Evolutionary conservation across 2,329 filamentous ascomycete genomes (phyloP).

Genomic region (Monilinia polystroma): DNA sequence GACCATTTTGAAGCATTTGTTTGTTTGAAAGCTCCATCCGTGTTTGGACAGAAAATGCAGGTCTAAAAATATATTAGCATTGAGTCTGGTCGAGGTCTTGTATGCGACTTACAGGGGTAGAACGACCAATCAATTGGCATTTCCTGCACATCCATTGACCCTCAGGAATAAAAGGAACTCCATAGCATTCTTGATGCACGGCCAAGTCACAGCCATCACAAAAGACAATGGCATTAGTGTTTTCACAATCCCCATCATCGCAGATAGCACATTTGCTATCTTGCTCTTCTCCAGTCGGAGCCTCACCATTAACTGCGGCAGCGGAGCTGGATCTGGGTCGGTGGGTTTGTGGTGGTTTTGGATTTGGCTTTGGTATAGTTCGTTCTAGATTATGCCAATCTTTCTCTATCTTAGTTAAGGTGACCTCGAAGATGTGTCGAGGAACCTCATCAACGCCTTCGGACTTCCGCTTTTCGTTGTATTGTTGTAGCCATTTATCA

Average conservation of each 20-base stretch:
- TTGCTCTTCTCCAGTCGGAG: conserved; percentile 83
- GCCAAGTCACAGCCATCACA: conserved; percentile 97
- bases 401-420: conserved; percentile 98
- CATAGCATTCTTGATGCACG: conserved; percentile 98
- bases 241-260: conserved; percentile 98
- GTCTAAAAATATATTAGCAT: conserved; percentile 51
- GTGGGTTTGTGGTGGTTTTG: conserved; percentile 93
- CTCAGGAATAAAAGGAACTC: conserved; percentile 96
- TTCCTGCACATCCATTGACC: conserved; percentile 98
- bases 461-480: conserved; percentile 74
- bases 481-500: conserved; percentile 86
- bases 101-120: conserved; percentile 67
- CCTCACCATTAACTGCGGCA: conserved; percentile 92
- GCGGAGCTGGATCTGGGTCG: conserved; percentile 90
- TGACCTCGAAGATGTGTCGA: conserved; percentile 93
- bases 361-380: conserved; percentile 93
- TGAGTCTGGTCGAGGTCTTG: neutral
- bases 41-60: conserved; percentile 98
- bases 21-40: conserved; percentile 96
- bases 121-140: conserved; percentile 91
- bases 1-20: conserved; percentile 96
- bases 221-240: conserved; percentile 98
- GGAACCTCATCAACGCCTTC: conserved; percentile 80
- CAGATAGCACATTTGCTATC: conserved; percentile 98
- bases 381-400: conserved; percentile 97